phyloP scores from a whole-genome alignment of 1,139 yeast genomes.

The Groenewaldozyma sp. region DNA sequence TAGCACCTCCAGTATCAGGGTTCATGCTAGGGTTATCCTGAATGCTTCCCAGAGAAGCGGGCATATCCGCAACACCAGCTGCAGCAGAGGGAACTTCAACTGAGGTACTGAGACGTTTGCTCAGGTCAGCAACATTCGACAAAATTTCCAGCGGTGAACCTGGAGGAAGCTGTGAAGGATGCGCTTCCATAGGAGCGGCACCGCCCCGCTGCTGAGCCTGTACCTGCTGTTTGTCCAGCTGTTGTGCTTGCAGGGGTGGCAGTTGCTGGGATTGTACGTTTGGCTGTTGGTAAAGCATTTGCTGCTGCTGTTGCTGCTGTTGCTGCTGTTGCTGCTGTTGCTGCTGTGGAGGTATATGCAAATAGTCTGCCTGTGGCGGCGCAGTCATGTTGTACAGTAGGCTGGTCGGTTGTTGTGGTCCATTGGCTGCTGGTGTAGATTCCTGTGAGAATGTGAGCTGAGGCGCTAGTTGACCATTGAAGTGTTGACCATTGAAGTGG shows the following conservation, averaged over 20 bases:
- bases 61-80: neutral
- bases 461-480: too few species aligned
- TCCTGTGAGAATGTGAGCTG: too few species aligned
- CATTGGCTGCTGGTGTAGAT: too few species aligned
- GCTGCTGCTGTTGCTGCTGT: conserved; percentile 1
- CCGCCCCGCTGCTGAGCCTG: conserved; percentile 2
- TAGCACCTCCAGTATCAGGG: conserved; percentile 1
- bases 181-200: neutral
- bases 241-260: neutral
- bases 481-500: too few species aligned
- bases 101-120: conserved; percentile 5
- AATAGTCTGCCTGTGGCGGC: too few species aligned
- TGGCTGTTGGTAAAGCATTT: conserved; percentile 2
- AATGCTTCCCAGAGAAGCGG: neutral
- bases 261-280: neutral
- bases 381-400: too few species aligned
- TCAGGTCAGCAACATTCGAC: conserved; percentile 19
- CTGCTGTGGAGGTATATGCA: conserved; percentile 5
- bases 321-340: conserved; percentile 5
- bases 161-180: conserved; percentile 9
- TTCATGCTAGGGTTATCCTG: neutral
- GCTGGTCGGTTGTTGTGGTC: too few species aligned
- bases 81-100: neutral
- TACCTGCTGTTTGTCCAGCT: neutral
- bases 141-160: conserved; percentile 27